phyloP scores from a whole-genome alignment of 805 yeast genomes.

The Candida jianshihensis region DNA sequence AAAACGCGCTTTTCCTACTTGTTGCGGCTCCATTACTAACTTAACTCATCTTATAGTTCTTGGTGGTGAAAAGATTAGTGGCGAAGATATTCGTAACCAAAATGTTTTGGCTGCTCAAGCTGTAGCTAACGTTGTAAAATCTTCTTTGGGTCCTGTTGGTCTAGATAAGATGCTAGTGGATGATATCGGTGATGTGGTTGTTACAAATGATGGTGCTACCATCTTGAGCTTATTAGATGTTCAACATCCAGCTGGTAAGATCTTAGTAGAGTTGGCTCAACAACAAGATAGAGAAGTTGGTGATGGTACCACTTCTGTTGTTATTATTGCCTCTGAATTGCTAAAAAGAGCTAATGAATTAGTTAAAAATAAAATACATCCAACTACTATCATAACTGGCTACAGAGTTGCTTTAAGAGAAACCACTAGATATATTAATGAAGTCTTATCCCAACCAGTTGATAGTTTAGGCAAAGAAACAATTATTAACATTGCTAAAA shows the following conservation, averaged over 20 bases:
- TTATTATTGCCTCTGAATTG: constrained; percentile 89
- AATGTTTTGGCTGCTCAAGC: constrained; percentile 97
- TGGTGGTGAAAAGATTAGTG: constrained; percentile 93
- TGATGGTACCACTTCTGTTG: constrained; percentile 97
- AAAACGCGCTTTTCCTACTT: background rate
- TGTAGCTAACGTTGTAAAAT: constrained; percentile 93
- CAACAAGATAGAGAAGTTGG: constrained; percentile 99
- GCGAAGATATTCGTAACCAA: constrained; percentile 94
- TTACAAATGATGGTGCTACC: constrained; percentile 98
- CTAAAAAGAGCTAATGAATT: constrained; percentile 89
- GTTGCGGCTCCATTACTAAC: constrained; percentile 6
- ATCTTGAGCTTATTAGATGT: constrained; percentile 86
- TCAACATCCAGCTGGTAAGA: constrained; percentile 98
- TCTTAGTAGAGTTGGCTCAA: constrained; percentile 92
- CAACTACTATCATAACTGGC: constrained; percentile 96
- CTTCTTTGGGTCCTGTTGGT: constrained; percentile 97
- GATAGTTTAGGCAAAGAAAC: constrained; percentile 72
- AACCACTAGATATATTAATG: constrained; percentile 76
- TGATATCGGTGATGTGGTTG: constrained; percentile 98
- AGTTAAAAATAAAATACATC: constrained; percentile 91
- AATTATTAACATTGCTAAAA: constrained; percentile 84
- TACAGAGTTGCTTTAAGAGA: constrained; percentile 90
- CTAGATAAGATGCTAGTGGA: constrained; percentile 97
- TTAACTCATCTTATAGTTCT: constrained; percentile 37
- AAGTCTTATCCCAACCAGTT: constrained; percentile 75